Evolutionary conservation across 2,329 filamentous ascomycete species (phyloP).

Genomic region (Calycina marina): DNA sequence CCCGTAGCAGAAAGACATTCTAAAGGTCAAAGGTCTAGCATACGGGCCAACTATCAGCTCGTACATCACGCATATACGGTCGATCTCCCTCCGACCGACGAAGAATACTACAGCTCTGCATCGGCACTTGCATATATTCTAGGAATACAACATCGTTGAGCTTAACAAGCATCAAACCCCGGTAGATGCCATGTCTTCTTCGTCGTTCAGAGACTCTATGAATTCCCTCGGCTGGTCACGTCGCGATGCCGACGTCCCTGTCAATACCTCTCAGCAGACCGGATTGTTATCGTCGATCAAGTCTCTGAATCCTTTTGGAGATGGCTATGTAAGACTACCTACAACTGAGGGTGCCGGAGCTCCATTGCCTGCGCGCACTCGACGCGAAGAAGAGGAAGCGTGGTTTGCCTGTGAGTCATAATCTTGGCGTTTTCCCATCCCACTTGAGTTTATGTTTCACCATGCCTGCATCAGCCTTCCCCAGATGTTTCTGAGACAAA

Average conservation of each 20-base stretch:
- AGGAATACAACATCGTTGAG: no score
- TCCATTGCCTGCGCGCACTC: conserved; percentile 67
- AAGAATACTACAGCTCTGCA: no score
- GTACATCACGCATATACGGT: conserved; percentile 8
- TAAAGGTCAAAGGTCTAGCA: conserved; percentile 2
- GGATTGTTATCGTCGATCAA: conserved; percentile 70
- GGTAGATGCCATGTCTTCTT: conserved; percentile 54
- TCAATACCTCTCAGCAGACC: conserved; percentile 55
- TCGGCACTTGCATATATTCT: not conserved
- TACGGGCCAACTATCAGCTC: no score
- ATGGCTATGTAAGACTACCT: conserved; percentile 82
- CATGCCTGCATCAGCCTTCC: conserved; percentile 20
- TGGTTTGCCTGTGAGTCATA: conserved; percentile 81
- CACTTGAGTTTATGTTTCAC: conserved; percentile 12
- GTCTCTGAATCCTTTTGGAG: conserved; percentile 75
- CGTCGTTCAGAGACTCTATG: conserved; percentile 85
- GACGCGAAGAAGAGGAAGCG: conserved; percentile 87
- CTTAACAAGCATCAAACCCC: conserved; percentile 1
- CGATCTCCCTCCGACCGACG: conserved; percentile 9
- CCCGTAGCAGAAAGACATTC: conserved; percentile 6
- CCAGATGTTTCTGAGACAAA: no score
- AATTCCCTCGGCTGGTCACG: conserved; percentile 91
- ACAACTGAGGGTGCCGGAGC: conserved; percentile 72
- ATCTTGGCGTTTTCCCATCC: conserved; percentile 2
- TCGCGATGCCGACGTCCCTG: conserved; percentile 61